A percentile compares a stretch with the other conserved stretches of the same genome.
Evolutionary conservation across 371 early-diverging fungal species (phyloP).

Genomic region (Mortierella sp.): DNA sequence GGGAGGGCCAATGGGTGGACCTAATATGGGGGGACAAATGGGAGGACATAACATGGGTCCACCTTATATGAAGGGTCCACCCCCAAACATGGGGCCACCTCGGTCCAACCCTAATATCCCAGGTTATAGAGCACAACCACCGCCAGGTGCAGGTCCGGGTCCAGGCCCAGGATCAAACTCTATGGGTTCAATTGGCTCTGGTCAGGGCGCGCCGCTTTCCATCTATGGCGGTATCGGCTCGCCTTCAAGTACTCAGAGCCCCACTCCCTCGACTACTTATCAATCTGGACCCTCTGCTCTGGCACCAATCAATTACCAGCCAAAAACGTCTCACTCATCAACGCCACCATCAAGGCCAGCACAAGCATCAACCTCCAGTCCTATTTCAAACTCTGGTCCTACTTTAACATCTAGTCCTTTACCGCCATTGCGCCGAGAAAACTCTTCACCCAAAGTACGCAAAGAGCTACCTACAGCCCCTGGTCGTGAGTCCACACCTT

Average conservation of each 20-base stretch:
- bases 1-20: conserved; percentile 30
- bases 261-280: conserved; percentile 9
- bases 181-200: conserved; percentile 10
- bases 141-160: conserved; percentile 23
- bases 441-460: conserved; percentile 30
- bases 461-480: conserved; percentile 19
- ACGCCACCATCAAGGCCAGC: conserved; percentile 26
- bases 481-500: conserved; percentile 15
- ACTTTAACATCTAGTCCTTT: conserved; percentile 13
- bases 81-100: conserved; percentile 11
- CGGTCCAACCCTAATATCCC: background rate
- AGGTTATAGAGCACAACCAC: conserved; percentile 19
- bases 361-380: conserved; percentile 13
- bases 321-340: conserved; percentile 31
- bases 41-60: conserved; percentile 13
- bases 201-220: conserved; percentile 20
- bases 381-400: conserved; percentile 6
- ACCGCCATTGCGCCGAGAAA: conserved; percentile 39
- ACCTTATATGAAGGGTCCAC: background rate
- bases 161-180: conserved; percentile 15
- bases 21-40: conserved; percentile 37
- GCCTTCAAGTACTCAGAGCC: conserved; percentile 13
- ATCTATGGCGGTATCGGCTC: conserved; percentile 51
- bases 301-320: conserved; percentile 37
- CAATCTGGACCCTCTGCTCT: conserved; percentile 25